These are phyloP conservation scores for Dioszegia hungarica DNA, from an alignment of 768 basidiomycete species.

Conservation along the genomic window DNA sequence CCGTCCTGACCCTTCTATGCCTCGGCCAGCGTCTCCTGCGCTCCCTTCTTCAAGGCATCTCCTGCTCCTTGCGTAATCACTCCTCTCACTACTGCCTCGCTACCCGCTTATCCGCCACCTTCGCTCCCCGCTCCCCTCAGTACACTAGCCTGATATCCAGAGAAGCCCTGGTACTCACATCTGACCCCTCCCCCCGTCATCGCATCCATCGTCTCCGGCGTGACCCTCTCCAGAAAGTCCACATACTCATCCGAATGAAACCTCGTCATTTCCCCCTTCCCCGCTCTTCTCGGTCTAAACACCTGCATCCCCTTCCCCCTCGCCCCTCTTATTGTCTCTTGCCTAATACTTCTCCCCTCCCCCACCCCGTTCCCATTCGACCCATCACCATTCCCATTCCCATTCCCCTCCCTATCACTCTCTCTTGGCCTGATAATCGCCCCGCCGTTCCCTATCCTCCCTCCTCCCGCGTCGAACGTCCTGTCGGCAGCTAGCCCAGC, in stretches of 20 bases:
- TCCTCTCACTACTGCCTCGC: neutral
- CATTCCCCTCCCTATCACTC: neutral
- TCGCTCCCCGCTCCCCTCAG: neutral
- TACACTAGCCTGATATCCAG: no score
- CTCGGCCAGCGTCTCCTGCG: no score
- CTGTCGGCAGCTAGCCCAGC: neutral
- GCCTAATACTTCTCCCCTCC: neutral
- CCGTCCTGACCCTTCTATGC: no score
- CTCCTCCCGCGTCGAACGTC: neutral
- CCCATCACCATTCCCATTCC: neutral
- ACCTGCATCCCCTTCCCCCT: constrained; percentile 63
- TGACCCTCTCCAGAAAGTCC: constrained; percentile 80
- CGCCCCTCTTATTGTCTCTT: constrained; percentile 12
- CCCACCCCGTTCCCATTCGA: neutral
- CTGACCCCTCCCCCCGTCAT: constrained; percentile 76
- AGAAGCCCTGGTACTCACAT: no score
- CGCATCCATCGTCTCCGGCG: constrained; percentile 83
- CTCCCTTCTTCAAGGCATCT: no score
- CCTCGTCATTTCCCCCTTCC: constrained; percentile 72
- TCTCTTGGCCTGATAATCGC: neutral
- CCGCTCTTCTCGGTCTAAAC: constrained; percentile 65
- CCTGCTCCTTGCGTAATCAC: no score
- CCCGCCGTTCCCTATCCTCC: neutral
- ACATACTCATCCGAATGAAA: constrained; percentile 99
- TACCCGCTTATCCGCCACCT: neutral